Percentiles rank a stretch among this genome's conserved stretches.
Conservation (phyloP, 192 early-diverging fungal genomes). For the Lobosporangium transversale region DNA sequence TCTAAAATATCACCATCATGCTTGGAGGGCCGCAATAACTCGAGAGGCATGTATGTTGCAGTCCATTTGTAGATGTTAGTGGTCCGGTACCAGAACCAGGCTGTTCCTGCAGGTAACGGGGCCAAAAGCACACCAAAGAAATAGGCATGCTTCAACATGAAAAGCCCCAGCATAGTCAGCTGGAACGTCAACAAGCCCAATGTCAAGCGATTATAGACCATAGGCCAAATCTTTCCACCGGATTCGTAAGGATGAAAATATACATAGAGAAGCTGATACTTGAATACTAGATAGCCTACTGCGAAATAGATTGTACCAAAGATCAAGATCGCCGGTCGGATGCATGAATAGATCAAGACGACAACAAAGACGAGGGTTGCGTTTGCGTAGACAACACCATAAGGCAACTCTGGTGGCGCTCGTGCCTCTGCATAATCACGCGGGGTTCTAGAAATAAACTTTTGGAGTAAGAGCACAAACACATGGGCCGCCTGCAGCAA, state of each 20-base stretch:
- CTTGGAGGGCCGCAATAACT: slow-evolving; percentile 39
- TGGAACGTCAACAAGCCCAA: slow-evolving; percentile 73
- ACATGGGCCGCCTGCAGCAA: slow-evolving; percentile 74
- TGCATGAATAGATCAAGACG: slow-evolving; percentile 77
- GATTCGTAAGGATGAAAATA: slow-evolving; percentile 82
- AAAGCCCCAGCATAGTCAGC: slow-evolving; percentile 70
- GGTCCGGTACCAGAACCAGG: slow-evolving; percentile 57
- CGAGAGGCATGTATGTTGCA: slow-evolving; percentile 59
- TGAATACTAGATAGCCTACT: slow-evolving; percentile 73
- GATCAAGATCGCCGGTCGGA: slow-evolving; percentile 74
- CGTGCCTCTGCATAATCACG: slow-evolving; percentile 80
- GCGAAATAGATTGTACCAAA: slow-evolving; percentile 78
- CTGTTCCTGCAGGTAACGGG: slow-evolving; percentile 61
- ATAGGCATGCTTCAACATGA: slow-evolving; percentile 66
- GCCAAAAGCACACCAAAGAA: slow-evolving; percentile 56
- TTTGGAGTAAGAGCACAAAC: slow-evolving; percentile 62
- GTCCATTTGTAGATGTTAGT: slow-evolving; percentile 56
- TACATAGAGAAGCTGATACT: slow-evolving; percentile 84
- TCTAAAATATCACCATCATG: not conserved
- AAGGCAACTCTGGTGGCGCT: slow-evolving; percentile 75
- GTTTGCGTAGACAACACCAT: slow-evolving; percentile 75
- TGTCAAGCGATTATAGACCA: slow-evolving; percentile 75
- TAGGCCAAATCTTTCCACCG: slow-evolving; percentile 77
- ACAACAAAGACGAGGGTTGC: slow-evolving; percentile 79
- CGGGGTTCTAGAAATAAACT: slow-evolving; percentile 77